A percentile compares a stretch with the other conserved stretches of the same genome.
Evolutionary conservation across 2,329 filamentous ascomycete genomes (phyloP).

Genomic region (Geosmithia morbida): DNA sequence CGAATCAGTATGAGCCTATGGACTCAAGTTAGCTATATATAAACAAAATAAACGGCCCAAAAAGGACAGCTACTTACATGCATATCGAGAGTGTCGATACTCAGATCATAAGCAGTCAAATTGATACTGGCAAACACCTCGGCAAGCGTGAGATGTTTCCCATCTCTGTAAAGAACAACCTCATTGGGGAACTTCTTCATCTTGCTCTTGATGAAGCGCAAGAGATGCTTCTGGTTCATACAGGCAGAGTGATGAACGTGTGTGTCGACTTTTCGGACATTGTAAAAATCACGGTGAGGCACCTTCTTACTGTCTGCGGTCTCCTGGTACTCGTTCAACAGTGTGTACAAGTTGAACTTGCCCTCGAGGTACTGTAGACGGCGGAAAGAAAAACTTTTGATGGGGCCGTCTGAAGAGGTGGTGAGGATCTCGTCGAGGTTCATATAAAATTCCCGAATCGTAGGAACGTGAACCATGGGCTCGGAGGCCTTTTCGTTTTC

Average conservation of each 20-base stretch:
- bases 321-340: conserved; percentile 95
- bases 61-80: conserved; percentile 63
- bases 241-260: conserved; percentile 98
- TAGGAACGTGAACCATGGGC: conserved; percentile 75
- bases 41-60: neutral
- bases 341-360: conserved; percentile 87
- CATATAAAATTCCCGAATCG: conserved; percentile 89
- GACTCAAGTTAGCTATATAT: conserved; percentile 3
- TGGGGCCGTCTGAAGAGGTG: conserved; percentile 88
- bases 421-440: conserved; percentile 77
- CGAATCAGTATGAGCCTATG: conserved; percentile 80
- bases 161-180: conserved; percentile 82
- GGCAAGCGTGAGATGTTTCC: conserved; percentile 75
- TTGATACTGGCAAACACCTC: conserved; percentile 98
- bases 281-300: conserved; percentile 97
- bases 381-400: conserved; percentile 93
- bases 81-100: conserved; percentile 98
- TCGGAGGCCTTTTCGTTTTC: conserved; percentile 48
- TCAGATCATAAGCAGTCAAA: conserved; percentile 90
- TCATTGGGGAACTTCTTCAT: conserved; percentile 98
- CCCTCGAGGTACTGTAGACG: conserved; percentile 91
- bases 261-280: conserved; percentile 95
- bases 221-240: conserved; percentile 98
- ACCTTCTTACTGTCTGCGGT: conserved; percentile 96
- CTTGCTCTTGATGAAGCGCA: conserved; percentile 98